A percentile compares a stretch with the other conserved stretches of the same genome.
phyloP scores from a whole-genome alignment of 192 early-diverging fungal species.

The Allomyces macrogynus region DNA sequence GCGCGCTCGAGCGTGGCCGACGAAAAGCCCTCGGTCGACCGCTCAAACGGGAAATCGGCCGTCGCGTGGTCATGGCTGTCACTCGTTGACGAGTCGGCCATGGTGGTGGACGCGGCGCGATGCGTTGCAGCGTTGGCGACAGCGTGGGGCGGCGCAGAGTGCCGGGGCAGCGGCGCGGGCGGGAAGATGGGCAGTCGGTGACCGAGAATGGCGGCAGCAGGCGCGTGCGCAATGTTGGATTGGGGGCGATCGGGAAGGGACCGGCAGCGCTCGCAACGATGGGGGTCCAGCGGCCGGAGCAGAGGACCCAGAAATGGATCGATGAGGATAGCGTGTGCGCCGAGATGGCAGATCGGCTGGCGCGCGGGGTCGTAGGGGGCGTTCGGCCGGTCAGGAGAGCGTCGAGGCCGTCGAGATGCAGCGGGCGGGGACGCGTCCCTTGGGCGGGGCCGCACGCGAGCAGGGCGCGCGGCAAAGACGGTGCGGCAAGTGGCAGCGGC shows the following conservation, averaged over 20 bases:
- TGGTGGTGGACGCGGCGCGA: too few species aligned
- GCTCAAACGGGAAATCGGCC: conserved; percentile 17
- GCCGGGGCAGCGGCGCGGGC: too few species aligned
- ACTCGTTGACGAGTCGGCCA: too few species aligned
- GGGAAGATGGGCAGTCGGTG: too few species aligned
- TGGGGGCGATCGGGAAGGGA: background rate
- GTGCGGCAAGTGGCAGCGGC: too few species aligned
- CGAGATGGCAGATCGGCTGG: background rate
- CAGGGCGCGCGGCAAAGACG: too few species aligned
- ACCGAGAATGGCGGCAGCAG: too few species aligned
- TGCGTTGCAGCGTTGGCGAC: too few species aligned
- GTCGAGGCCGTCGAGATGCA: background rate
- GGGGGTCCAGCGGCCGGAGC: background rate
- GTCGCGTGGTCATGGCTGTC: too few species aligned
- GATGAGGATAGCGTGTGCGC: background rate
- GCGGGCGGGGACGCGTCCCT: background rate
- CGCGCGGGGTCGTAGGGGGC: too few species aligned
- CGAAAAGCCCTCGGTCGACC: conserved; percentile 56
- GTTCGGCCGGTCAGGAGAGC: background rate
- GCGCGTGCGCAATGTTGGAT: background rate
- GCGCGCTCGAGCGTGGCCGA: conserved; percentile 67
- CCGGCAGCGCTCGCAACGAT: background rate
- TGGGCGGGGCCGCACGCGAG: too few species aligned
- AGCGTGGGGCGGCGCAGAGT: too few species aligned
- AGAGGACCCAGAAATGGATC: background rate